Evolutionary conservation across 139 green algal genomes (phyloP).

Genomic region (Chlamydomonas sphaeroides): DNA sequence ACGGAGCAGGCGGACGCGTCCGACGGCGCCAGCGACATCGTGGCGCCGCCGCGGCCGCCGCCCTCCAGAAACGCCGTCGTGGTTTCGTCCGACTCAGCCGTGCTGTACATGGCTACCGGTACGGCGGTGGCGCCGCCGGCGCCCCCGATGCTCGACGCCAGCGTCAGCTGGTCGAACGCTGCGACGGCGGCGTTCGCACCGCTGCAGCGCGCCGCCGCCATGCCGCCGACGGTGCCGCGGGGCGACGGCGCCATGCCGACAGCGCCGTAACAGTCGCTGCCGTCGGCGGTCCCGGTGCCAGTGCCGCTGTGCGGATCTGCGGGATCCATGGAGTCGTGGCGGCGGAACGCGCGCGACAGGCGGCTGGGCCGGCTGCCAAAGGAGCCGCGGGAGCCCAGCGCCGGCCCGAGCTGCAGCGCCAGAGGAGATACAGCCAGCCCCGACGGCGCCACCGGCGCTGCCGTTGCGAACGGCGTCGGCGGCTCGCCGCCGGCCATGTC

Average conservation of each 20-base stretch:
- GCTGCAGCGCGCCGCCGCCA: conserved; percentile 19
- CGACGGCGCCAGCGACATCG: not conserved
- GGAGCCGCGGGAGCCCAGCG: not conserved
- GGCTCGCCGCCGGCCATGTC: too few species aligned
- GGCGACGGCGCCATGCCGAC: not conserved
- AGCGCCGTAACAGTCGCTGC: not conserved
- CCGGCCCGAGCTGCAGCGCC: not conserved
- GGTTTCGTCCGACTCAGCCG: not conserved
- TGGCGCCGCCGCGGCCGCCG: not conserved
- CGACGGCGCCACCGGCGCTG: too few species aligned
- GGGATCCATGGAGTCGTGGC: conserved; percentile 17
- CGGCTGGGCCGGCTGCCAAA: conserved; percentile 2
- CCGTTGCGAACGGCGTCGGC: too few species aligned
- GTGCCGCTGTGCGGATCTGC: too few species aligned
- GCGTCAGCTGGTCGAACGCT: conserved; percentile 37
- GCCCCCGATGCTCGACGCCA: not conserved
- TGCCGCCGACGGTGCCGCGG: not conserved
- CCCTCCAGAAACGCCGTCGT: not conserved
- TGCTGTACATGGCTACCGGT: not conserved
- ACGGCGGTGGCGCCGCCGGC: not conserved
- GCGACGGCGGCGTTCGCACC: conserved; percentile 22
- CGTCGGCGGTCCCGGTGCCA: not conserved
- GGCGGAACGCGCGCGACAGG: conserved; percentile 17
- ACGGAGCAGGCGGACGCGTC: too few species aligned
- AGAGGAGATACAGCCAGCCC: too few species aligned